Percentiles rank a stretch among this genome's conserved stretches.
Conservation (phyloP, 2,329 filamentous ascomycete genomes). For the Parafenestella ontariensis region DNA sequence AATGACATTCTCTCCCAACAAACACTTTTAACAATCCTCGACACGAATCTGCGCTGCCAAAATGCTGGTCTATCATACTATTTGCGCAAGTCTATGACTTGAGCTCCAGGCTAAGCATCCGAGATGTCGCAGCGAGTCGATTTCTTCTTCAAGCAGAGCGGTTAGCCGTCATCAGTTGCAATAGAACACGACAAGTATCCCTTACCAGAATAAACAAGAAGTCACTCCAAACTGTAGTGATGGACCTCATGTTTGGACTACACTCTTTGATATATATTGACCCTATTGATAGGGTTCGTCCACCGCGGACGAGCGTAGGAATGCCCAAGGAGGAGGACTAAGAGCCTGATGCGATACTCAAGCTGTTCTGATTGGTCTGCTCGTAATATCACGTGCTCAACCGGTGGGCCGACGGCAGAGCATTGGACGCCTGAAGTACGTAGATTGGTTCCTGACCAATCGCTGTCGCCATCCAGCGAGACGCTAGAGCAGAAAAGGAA, state of each 20-base stretch:
- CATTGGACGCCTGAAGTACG: conserved; percentile 1
- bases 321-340: not conserved
- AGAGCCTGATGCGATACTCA: not conserved
- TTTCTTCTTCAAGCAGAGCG: too few species aligned
- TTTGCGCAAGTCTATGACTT: too few species aligned
- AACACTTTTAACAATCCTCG: too few species aligned
- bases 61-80: too few species aligned
- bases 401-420: not conserved
- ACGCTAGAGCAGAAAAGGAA: conserved; percentile 18
- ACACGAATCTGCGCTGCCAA: too few species aligned
- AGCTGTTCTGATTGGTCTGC: conserved; percentile 5
- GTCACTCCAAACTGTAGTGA: not conserved
- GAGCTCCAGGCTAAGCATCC: too few species aligned
- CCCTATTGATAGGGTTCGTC: not conserved
- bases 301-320: not conserved
- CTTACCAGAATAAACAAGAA: too few species aligned
- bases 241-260: not conserved
- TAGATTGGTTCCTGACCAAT: conserved; percentile 4
- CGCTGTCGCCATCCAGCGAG: not conserved
- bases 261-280: not conserved
- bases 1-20: too few species aligned
- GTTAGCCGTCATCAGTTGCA: too few species aligned
- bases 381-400: conserved; percentile 14
- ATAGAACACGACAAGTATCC: too few species aligned
- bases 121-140: too few species aligned